Evolutionary conservation across 257 asterid genomes (phyloP), one percentile per base, ranked within the genome.

Genomic region (Solanum clarkiae): DNA sequence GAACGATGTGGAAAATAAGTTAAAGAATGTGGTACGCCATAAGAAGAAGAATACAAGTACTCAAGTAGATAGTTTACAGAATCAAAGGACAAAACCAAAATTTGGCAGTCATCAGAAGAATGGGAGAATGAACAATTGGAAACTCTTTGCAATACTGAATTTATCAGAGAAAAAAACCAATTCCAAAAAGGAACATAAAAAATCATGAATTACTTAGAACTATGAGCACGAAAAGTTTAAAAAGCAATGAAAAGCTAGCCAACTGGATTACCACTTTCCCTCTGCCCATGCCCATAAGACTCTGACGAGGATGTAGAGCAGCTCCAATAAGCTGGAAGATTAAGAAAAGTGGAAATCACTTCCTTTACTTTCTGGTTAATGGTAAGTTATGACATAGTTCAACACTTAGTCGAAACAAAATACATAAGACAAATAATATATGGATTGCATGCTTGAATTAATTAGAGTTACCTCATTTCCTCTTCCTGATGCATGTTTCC

Each of bases 401-500:
- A 55, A 54, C 36, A 55, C 49, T 12, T 53, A 77, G 16, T 11
- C 47, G 36, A 40, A 36, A 47, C 65, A 72, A 72, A 49, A 32
- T 20, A 53, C 18, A 80, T 10, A 13, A 40, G 18, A 62, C 10
- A 62, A 40, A 26, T 16, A 47, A 47, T 29, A 8, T n/a, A 80
- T 71, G 62, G 51, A 81, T 10, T 9, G 7, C 82, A 26, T 26
- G 65, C 65, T 53, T 47, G 26, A 79, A 79, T 15, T 53, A 79
- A 40, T 54, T 36, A 32, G 4, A 44, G 14, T 53, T 87, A 87
- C 88, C 88, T 16, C 66, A 60, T 54, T 82, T 77, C 84, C 86
- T 72, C 86, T 82, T 87, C 84, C 86, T 59, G 55, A 60, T 26
- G 75, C 86, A 87, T 65, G 68, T 69, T 81, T 79, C 13, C 79